Percentiles rank a stretch among this genome's conserved stretches.
Evolutionary conservation across 2,329 filamentous ascomycete species (phyloP).

Genomic region (Fusarium sp.): DNA sequence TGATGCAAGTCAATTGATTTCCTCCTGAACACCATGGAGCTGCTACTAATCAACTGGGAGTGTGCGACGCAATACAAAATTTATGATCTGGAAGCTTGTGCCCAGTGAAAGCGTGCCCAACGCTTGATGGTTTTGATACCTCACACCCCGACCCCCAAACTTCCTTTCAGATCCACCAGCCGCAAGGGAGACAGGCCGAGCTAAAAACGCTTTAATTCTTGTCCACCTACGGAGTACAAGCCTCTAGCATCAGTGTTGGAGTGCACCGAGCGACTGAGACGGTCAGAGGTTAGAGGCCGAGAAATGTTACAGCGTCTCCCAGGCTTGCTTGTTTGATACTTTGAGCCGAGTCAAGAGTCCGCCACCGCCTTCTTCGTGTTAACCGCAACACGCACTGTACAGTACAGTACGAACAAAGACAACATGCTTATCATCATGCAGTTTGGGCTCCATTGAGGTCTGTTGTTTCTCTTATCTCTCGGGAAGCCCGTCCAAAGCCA

Average conservation of each 20-base stretch:
- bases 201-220: constrained; percentile 43
- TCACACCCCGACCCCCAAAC: constrained; percentile 31
- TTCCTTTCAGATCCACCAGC: constrained; percentile 37
- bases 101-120: constrained; percentile 16
- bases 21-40: not conserved
- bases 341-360: constrained; percentile 47
- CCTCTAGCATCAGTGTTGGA: constrained; percentile 3
- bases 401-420: constrained; percentile 38
- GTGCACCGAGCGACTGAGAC: not conserved
- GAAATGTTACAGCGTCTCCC: not conserved
- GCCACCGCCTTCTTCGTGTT: constrained; percentile 47
- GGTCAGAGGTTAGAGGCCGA: not conserved
- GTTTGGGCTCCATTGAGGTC: constrained; percentile 22
- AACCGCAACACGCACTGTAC: constrained; percentile 25
- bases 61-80: constrained; percentile 24
- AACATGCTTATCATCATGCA: constrained; percentile 30
- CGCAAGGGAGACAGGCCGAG: constrained; percentile 45
- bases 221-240: constrained; percentile 34
- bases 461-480: constrained; percentile 43
- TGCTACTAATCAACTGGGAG: constrained; percentile 7
- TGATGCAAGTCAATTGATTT: constrained; percentile 1
- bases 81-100: constrained; percentile 25
- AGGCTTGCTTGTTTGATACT: constrained; percentile 23
- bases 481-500: constrained; percentile 39
- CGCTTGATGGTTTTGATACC: constrained; percentile 37